Conservation (phyloP, 441 rosid genomes). For the Adansonia grandidieri region DNA sequence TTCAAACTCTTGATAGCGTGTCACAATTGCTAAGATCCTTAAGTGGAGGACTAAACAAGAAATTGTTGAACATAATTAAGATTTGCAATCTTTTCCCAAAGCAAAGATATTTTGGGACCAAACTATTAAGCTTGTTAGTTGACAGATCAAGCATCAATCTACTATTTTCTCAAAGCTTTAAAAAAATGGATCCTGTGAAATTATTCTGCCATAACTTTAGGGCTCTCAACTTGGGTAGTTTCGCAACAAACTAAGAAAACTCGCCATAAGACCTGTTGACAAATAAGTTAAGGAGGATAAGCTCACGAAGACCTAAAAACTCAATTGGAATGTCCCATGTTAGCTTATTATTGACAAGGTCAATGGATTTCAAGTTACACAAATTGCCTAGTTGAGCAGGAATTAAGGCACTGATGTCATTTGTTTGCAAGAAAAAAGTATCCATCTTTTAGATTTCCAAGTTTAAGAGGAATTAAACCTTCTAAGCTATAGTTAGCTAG, state of each 20-base stretch:
- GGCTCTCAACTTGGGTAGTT: constrained; percentile 58
- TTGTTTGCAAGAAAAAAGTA: constrained; percentile 72
- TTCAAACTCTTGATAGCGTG: constrained; percentile 58
- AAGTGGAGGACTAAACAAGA: constrained; percentile 77
- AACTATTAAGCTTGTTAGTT: constrained; percentile 82
- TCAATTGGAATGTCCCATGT: constrained; percentile 71
- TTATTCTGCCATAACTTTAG: constrained; percentile 81
- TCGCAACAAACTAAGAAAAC: constrained; percentile 63
- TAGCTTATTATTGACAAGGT: constrained; percentile 74
- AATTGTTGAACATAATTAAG: constrained; percentile 70
- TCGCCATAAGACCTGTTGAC: constrained; percentile 72
- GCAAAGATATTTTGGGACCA: constrained; percentile 71
- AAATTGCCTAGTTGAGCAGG: constrained; percentile 72
- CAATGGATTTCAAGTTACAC: constrained; percentile 59
- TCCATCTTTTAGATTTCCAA: constrained; percentile 70
- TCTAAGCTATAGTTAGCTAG: constrained; percentile 49
- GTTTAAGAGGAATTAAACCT: constrained; percentile 65
- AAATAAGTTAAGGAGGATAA: constrained; percentile 65
- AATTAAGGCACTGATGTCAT: constrained; percentile 57
- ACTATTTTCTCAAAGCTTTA: constrained; percentile 71
- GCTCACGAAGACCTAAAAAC: constrained; percentile 55
- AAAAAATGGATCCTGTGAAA: constrained; percentile 74
- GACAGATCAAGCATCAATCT: constrained; percentile 72
- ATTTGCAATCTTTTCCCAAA: constrained; percentile 58
- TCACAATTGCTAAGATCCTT: constrained; percentile 71